Evolutionary conservation across 805 yeast species (phyloP).

Genomic region (Yarrowia deformans): DNA sequence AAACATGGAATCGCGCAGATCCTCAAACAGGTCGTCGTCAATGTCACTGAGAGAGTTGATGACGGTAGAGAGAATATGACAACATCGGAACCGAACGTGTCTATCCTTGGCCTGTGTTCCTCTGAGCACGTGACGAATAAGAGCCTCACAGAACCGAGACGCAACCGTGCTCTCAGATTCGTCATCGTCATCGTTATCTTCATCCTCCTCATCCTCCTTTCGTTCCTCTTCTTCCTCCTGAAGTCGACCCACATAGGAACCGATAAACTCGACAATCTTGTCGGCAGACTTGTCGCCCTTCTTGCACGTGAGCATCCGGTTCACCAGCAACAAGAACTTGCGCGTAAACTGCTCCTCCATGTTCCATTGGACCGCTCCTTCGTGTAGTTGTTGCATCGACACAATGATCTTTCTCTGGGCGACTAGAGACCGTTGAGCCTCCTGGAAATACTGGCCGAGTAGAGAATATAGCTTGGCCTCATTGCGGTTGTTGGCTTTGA

Average conservation of each 20-base stretch:
- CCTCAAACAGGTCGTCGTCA: conserved; percentile 72
- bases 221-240: conserved; percentile 42
- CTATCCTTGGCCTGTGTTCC: conserved; percentile 81
- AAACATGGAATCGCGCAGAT: conserved; percentile 65
- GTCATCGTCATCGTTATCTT: too few species aligned
- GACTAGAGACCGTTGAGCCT: conserved; percentile 74
- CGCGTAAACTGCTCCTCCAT: conserved; percentile 66
- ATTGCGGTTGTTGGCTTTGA: conserved; percentile 13
- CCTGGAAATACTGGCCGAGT: conserved; percentile 72
- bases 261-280: conserved; percentile 71
- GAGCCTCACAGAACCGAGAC: conserved; percentile 62
- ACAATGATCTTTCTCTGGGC: conserved; percentile 79
- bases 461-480: conserved; percentile 40
- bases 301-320: conserved; percentile 71
- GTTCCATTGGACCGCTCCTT: conserved; percentile 60
- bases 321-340: conserved; percentile 65
- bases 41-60: conserved; percentile 78
- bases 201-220: conserved; percentile 48
- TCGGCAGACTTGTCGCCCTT: conserved; percentile 77
- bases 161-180: conserved; percentile 54
- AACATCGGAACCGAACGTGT: conserved; percentile 79
- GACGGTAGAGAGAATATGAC: conserved; percentile 74
- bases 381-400: conserved; percentile 62
- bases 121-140: conserved; percentile 71
- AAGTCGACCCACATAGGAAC: conserved; percentile 62